Evolutionary conservation across 192 early-diverging fungal species (phyloP).

Genomic region (Umbelopsis sp.): DNA sequence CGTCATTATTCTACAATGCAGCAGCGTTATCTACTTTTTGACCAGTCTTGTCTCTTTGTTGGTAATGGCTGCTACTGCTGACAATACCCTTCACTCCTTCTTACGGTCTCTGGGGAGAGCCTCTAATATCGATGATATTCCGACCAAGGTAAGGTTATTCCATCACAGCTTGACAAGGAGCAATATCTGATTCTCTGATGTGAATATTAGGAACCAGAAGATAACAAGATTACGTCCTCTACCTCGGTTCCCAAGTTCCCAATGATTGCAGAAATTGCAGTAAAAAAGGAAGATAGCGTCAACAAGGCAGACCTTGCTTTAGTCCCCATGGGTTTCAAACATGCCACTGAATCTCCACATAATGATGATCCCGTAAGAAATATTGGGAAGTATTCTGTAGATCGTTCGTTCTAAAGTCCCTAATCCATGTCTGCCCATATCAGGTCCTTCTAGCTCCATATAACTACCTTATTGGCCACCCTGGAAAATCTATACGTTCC

Average conservation of each 20-base stretch:
- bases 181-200: too few species aligned
- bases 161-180: too few species aligned
- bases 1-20: not conserved
- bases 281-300: too few species aligned
- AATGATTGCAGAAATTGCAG: too few species aligned
- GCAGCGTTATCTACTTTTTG: not conserved
- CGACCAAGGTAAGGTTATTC: not conserved
- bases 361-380: slow-evolving; percentile 2
- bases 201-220: too few species aligned
- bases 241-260: too few species aligned
- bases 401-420: not conserved
- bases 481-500: slow-evolving; percentile 91
- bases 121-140: not conserved
- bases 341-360: not conserved
- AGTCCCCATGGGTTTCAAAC: not conserved
- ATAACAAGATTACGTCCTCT: too few species aligned
- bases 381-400: too few species aligned
- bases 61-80: slow-evolving; percentile 15
- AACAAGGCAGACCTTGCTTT: not conserved
- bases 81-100: not conserved
- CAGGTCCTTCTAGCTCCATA: slow-evolving; percentile 91
- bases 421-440: not conserved
- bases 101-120: not conserved
- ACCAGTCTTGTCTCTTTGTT: slow-evolving; percentile 10
- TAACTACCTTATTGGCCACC: slow-evolving; percentile 77